Base-by-base conservation (phyloP, 768 basidiomycete genomes). In the Hemileccinum impolitum region DNA sequence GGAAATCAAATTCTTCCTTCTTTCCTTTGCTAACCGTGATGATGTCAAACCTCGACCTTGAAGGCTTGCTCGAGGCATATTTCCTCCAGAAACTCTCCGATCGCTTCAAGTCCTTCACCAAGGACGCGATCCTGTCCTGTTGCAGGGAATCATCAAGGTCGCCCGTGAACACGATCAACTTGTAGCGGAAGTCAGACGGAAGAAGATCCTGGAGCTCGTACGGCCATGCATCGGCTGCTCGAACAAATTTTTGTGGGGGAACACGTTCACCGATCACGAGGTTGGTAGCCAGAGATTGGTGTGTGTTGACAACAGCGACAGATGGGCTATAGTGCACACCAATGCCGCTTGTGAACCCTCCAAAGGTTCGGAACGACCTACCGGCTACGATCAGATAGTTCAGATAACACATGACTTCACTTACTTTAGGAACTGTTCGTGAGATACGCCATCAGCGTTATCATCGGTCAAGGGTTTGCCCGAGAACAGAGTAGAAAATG, bases 251-350 rank as follows among this genome's bases (percentile, higher is more conserved):
- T 50, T 77, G 75, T 3, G 77, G 77, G 6, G 71, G 64, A 48
- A 80, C 67, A 37, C 79, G 78, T 68, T 78, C 63, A n/a, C 80
- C 80, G 35, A 79, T 63, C 43, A 67, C 61, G 13, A 81, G 64
- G 39, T 69, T 66, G 4, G 62, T 43, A 4, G 77, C 76, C 46
- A 64, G 51, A 6, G 61, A 14, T 51, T 77, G 74, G 50, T 73
- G 57, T 11, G 58, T 53, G 9, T 68, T 41, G 37, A 62, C 47
- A n/a, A 73, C 70, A 41, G 70, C 61, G 0, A 60, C 43, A 19
- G 77, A 80, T 6, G 75, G 64, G 7, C 54, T 43, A 55, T 80
- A 81, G 58, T 77, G 76, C 36, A 78, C 71, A n/a, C 75, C 74
- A 40, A 76, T 72, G 21, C 75, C 77, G 47, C 72, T 75, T 2